Conservation (phyloP, 805 yeast species). For the Yarrowia sp. region DNA sequence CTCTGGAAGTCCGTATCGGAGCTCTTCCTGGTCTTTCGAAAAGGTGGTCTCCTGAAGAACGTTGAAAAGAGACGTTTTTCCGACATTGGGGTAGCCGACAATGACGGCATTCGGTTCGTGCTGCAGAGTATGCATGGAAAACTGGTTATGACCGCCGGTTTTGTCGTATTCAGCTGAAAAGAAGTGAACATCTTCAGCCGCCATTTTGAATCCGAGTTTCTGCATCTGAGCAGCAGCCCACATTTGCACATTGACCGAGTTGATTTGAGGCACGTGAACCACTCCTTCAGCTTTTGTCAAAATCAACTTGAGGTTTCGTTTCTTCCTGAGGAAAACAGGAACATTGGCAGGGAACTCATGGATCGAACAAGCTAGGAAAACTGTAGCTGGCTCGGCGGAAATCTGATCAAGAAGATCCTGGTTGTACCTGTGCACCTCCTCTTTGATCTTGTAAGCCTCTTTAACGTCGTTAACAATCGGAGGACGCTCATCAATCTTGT, state of each 20-base stretch:
- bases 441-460: background rate
- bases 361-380: background rate
- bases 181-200: background rate
- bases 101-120: background rate
- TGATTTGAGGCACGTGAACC: constrained; percentile 16
- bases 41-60: background rate
- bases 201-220: constrained; percentile 7
- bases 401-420: background rate
- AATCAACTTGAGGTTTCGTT: constrained; percentile 30
- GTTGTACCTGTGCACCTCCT: background rate
- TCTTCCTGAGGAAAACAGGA: background rate
- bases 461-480: background rate
- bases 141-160: background rate
- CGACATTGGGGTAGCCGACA: constrained; percentile 6
- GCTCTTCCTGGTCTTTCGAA: background rate
- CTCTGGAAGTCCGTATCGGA: background rate
- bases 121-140: background rate
- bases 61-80: constrained; percentile 15
- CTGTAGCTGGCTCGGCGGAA: constrained; percentile 1
- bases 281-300: constrained; percentile 27
- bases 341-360: constrained; percentile 24
- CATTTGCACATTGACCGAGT: constrained; percentile 8
- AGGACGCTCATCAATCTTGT: constrained; percentile 1
- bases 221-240: constrained; percentile 21
- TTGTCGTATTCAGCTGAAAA: constrained; percentile 6